Conservation (phyloP, 2,329 filamentous ascomycete species). For the Clathrospora elynae region DNA sequence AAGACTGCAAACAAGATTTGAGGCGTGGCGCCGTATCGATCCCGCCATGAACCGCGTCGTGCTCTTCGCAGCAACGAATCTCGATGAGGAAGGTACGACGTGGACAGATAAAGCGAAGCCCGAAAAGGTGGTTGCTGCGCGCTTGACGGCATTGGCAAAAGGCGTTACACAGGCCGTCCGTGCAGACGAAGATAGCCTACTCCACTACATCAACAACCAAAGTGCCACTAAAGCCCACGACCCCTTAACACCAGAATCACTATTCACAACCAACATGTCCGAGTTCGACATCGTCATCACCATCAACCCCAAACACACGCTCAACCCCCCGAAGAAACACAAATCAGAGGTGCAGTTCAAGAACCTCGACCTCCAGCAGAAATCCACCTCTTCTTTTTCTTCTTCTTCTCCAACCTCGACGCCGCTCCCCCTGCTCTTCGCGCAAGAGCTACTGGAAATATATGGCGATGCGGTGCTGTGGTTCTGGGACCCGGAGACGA, state of each 20-base stretch:
- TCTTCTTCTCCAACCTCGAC: conserved; percentile 47
- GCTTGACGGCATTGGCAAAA: conserved; percentile 81
- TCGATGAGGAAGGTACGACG: conserved; percentile 76
- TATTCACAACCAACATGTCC: conserved; percentile 74
- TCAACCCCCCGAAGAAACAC: conserved; percentile 33
- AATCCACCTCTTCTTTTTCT: no score
- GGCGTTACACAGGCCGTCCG: conserved; percentile 64
- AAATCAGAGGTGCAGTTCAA: conserved; percentile 67
- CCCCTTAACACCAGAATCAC: conserved; percentile 53
- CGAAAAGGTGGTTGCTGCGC: conserved; percentile 79
- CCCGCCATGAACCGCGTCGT: conserved; percentile 83
- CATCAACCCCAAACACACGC: conserved; percentile 62
- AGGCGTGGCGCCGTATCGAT: conserved; percentile 86
- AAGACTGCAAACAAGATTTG: conserved; percentile 71
- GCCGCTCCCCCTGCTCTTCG: conserved; percentile 66
- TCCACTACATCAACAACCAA: conserved; percentile 20
- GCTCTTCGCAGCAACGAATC: conserved; percentile 79
- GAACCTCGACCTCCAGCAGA: conserved; percentile 72
- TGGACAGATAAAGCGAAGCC: conserved; percentile 76
- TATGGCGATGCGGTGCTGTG: conserved; percentile 77
- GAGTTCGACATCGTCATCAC: conserved; percentile 90
- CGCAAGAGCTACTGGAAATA: conserved; percentile 68
- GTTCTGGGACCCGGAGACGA: conserved; percentile 69
- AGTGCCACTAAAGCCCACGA: background rate
- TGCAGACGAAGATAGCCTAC: conserved; percentile 58